These are phyloP conservation scores for Chenopodium formosanum DNA, from an alignment of 148 eudicot genomes.

Conservation along the genomic window DNA sequence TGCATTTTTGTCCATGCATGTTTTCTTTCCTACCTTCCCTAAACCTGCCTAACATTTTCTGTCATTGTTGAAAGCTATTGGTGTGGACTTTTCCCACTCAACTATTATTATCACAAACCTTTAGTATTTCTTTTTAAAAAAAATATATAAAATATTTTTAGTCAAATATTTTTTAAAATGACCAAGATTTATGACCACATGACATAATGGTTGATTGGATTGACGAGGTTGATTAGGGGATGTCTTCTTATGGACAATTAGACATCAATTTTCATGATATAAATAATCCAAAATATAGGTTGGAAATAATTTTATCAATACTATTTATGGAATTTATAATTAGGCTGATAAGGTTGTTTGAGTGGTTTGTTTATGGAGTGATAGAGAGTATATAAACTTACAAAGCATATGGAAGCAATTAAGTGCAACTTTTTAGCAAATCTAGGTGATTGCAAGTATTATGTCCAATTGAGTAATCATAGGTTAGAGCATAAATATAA, in stretches of 20 bases:
- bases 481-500: no score
- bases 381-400: neutral
- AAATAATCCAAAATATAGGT: neutral
- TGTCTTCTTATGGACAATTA: neutral
- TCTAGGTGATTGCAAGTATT: no score
- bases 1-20: no score
- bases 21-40: no score
- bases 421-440: no score
- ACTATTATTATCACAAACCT: neutral
- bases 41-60: neutral
- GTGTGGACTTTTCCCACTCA: neutral
- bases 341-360: neutral
- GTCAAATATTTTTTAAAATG: no score
- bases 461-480: no score
- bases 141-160: no score
- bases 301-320: neutral
- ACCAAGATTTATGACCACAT: no score
- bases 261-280: neutral
- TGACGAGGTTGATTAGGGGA: neutral
- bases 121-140: neutral
- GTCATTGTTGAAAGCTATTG: neutral
- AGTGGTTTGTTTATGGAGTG: neutral
- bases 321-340: neutral
- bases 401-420: neutral
- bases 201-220: neutral